Evolutionary conservation across 2,329 filamentous ascomycete genomes (phyloP), one percentile per base, ranked within the genome.

Genomic region (Ophiognomonia clavigignenti-juglandacearum): DNA sequence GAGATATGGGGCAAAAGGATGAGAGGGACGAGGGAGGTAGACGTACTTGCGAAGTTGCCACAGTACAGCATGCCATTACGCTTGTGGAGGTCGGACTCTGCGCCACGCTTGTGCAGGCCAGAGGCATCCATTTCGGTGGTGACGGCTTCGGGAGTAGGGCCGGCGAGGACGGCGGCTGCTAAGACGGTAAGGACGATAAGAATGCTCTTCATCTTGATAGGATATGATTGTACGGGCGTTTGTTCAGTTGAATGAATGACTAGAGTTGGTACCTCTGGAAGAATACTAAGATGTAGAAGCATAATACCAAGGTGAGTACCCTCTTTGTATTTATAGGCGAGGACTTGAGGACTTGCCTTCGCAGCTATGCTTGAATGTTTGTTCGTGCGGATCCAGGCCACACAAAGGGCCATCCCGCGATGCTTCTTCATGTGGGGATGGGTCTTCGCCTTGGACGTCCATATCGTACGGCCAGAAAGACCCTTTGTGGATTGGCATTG

Each of bases 1-100:
- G 20, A 3, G 4, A 11, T 31, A 22, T n/a, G n/a, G n/a, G n/a
- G n/a, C n/a, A n/a, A n/a, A n/a, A n/a, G n/a, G n/a, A n/a, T n/a
- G n/a, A n/a, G n/a, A n/a, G n/a, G n/a, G n/a, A n/a, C n/a, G n/a
- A n/a, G n/a, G n/a, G n/a, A n/a, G 23, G 20, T 19, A 16, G 22
- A 35, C 40, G 1, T 31, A 43, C 40, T 35, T n/a, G 40, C 40
- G 23, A 43, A 35, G 29, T 35, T 43, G 6, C 40, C 40, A n/a
- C 40, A 43, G 6, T 43, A 43, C 20, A 43, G 29, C 40, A 16
- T 16, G n/a, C 40, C 40, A 16, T 43, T 43, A 11, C 40, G 40
- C 29, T 22, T 31, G 9, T 26, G 18, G 9, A 43, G 20, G n/a
- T 35, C 14, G 32, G 40, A 24, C 8, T n/a, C n/a, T n/a, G n/a